Evolutionary conservation across 805 yeast species (phyloP).

Genomic region (Zygoascus ofunaensis): DNA sequence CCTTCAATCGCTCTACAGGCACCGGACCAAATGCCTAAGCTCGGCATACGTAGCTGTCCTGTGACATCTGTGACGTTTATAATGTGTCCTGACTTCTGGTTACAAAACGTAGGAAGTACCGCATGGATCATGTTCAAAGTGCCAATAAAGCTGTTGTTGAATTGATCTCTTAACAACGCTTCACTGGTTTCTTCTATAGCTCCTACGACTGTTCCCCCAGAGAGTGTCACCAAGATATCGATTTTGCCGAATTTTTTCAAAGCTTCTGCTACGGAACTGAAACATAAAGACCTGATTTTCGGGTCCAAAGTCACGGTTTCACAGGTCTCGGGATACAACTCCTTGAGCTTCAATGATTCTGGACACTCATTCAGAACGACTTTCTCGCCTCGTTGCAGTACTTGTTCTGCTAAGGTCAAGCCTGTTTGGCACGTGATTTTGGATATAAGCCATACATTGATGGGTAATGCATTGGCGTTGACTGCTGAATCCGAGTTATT

Average conservation of each 20-base stretch:
- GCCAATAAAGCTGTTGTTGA: conserved; percentile 11
- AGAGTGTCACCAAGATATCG: conserved; percentile 15
- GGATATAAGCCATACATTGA: conserved; percentile 17
- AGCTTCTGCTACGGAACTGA: conserved; percentile 14
- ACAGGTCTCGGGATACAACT: conserved; percentile 10
- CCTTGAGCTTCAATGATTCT: conserved; percentile 1
- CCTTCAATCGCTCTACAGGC: conserved; percentile 28
- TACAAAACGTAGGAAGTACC: conserved; percentile 20
- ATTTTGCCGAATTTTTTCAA: conserved; percentile 12
- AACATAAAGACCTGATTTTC: conserved; percentile 11
- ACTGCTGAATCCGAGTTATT: too few species aligned
- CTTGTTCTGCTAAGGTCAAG: conserved; percentile 11
- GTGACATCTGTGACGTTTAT: conserved; percentile 21
- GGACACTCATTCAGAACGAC: conserved; percentile 11
- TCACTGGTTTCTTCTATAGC: conserved; percentile 15
- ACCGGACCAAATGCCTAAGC: conserved; percentile 20
- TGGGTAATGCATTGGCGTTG: conserved; percentile 3
- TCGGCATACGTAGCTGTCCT: conserved; percentile 25
- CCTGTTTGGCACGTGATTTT: conserved; percentile 10
- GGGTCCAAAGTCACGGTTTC: conserved; percentile 4
- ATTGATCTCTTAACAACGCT: conserved; percentile 14
- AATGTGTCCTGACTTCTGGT: conserved; percentile 23
- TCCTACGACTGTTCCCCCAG: conserved; percentile 11
- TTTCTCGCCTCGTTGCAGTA: conserved; percentile 12
- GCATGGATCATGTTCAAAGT: conserved; percentile 20